Conservation (phyloP, 1,284 basidiomycete genomes). For the Meira miltonrushii region DNA sequence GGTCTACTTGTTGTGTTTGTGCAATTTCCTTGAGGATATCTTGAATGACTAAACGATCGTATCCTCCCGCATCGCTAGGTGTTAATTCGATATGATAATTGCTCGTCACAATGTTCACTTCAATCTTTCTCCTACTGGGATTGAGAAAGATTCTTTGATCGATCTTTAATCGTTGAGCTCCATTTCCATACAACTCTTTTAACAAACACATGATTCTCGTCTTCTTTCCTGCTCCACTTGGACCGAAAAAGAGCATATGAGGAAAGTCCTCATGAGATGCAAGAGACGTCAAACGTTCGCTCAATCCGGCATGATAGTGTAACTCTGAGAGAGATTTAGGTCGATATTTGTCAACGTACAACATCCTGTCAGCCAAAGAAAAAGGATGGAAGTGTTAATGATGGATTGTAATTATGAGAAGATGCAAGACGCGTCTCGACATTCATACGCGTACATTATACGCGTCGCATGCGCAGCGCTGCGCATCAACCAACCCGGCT, state of each 20-base stretch:
- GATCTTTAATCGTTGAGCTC: conserved; percentile 94
- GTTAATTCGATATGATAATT: conserved; percentile 95
- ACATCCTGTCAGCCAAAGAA: conserved; percentile 31
- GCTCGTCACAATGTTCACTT: conserved; percentile 89
- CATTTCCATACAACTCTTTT: conserved; percentile 81
- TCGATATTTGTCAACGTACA: conserved; percentile 64
- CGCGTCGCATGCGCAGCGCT: no score
- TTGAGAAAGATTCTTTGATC: conserved; percentile 95
- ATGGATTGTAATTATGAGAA: no score
- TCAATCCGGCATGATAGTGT: conserved; percentile 80
- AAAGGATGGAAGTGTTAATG: no score
- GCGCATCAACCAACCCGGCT: no score
- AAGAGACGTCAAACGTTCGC: conserved; percentile 72
- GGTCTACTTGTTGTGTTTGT: conserved; percentile 95
- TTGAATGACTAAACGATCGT: conserved; percentile 91
- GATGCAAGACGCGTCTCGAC: no score
- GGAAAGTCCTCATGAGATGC: conserved; percentile 69
- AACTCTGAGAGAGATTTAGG: conserved; percentile 78
- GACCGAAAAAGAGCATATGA: conserved; percentile 96
- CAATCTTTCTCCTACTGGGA: conserved; percentile 87
- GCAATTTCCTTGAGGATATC: conserved; percentile 97
- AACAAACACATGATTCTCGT: conserved; percentile 78
- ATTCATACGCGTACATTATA: no score
- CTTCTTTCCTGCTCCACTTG: conserved; percentile 95
- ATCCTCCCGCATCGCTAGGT: conserved; percentile 93